A percentile compares a stretch with the other conserved stretches of the same genome.
Evolutionary conservation across 2,329 filamentous ascomycete species (phyloP).

Genomic region (Helotiales sp.): DNA sequence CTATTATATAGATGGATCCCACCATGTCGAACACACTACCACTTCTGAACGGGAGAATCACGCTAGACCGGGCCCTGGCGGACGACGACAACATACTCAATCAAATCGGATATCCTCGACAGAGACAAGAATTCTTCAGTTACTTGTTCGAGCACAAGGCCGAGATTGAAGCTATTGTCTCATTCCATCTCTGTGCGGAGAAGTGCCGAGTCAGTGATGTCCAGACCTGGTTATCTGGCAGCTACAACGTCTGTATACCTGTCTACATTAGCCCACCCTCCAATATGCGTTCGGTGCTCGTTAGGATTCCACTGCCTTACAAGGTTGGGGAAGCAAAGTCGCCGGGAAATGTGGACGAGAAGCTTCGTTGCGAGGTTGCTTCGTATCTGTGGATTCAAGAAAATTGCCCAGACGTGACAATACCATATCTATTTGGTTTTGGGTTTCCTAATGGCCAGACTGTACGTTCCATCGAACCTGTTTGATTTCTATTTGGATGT

Average conservation of each 20-base stretch:
- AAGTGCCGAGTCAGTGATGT: slow-evolving; percentile 27
- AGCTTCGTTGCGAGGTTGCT: too few relatives aligned
- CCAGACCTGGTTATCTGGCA: slow-evolving; percentile 41
- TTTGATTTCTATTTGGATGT: too few relatives aligned
- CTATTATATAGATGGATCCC: neutral
- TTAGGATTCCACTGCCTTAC: slow-evolving; percentile 42
- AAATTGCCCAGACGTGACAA: slow-evolving; percentile 36
- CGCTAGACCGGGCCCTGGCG: neutral
- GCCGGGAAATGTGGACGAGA: slow-evolving; percentile 49
- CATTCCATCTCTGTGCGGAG: slow-evolving; percentile 2
- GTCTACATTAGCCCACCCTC: slow-evolving; percentile 22
- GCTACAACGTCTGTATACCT: slow-evolving; percentile 45
- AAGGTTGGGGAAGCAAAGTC: slow-evolving; percentile 45
- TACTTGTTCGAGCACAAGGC: slow-evolving; percentile 7
- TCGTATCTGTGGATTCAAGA: slow-evolving; percentile 47
- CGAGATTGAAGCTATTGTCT: slow-evolving; percentile 9
- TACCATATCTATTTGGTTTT: slow-evolving; percentile 14
- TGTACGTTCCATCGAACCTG: neutral
- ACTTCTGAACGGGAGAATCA: neutral
- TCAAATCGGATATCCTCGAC: slow-evolving; percentile 12
- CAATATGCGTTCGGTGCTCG: slow-evolving; percentile 28
- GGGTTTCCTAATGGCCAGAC: neutral
- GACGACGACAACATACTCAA: neutral
- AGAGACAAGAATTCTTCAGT: slow-evolving; percentile 2
- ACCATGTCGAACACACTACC: neutral